Percentiles rank a stretch among this genome's conserved stretches.
phyloP scores from a whole-genome alignment of 2,329 filamentous ascomycete genomes.

The Corinectria fuckeliana region DNA sequence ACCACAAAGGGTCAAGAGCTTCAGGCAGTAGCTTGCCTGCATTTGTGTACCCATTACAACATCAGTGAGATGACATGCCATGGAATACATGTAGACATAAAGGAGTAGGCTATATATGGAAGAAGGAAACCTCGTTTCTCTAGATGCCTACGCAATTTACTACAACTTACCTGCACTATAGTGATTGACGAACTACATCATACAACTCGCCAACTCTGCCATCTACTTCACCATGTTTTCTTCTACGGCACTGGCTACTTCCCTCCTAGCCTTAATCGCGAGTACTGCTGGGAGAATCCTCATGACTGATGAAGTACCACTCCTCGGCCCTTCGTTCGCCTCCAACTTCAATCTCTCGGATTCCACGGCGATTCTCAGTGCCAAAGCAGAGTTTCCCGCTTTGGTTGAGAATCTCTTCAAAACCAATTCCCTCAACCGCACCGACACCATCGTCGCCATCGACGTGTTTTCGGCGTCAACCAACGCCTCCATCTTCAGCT shows the following conservation, averaged over 20 bases:
- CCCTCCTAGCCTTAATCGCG: neutral
- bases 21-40: too few species aligned
- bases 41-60: too few species aligned
- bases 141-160: neutral
- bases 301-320: conserved; percentile 23
- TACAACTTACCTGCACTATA: neutral
- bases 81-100: neutral
- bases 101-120: neutral
- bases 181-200: neutral
- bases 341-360: conserved; percentile 29
- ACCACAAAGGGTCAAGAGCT: neutral
- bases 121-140: neutral
- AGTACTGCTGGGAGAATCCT: conserved; percentile 8
- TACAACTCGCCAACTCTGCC: neutral
- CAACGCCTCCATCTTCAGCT: conserved; percentile 33
- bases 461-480: conserved; percentile 38
- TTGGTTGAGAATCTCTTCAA: conserved; percentile 21
- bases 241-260: neutral
- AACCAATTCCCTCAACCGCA: conserved; percentile 12
- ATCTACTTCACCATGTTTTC: neutral
- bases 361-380: conserved; percentile 7
- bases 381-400: conserved; percentile 19
- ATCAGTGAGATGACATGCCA: neutral
- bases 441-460: conserved; percentile 27
- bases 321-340: conserved; percentile 31